Evolutionary conservation across 345 rosid species (phyloP), one percentile per base, ranked within the genome.

Genomic region (Trapa incisa): DNA sequence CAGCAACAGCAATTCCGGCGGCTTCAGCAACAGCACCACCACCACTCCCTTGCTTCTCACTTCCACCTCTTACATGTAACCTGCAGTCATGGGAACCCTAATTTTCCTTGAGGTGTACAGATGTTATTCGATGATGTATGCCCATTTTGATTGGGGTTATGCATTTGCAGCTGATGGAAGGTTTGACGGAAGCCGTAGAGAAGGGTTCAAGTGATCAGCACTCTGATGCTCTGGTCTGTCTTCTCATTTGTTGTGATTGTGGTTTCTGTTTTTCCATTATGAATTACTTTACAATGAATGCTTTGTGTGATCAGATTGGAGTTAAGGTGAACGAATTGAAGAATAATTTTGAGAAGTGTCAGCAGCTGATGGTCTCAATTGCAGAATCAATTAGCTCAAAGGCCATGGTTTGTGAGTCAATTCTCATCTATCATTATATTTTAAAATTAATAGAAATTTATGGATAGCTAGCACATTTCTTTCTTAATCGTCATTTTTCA

Each of bases 11-110:
- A 64, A n/a, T 71, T 36, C 4, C 81, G 65, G 33, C 84, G 75
- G 38, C 85, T 78, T 50, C 80, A 67, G 39, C 91, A 85, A 74
- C 77, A 69, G 13, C 88, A 80, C 6, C 92, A 82, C 9, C 96
- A 89, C 70, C 96, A 89, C 72, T 89, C 98, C 3, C 86, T 92
- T 33, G 96, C 98, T 35, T 92, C 98, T 47, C 96, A 86, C 70
- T 92, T 88, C 72, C 93, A 88, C 76, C 88, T 92, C 72, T 74
- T 80, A 65, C 88, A 79, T 32, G 96, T 92, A 14, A 52, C 47
- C 22, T 39, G 9, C 43, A 10, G 42, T 14, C 12, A 15, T 47
- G 47, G 15, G 3, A 69, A 60, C 33, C 72, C 45, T 3, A 35
- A 11, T 35, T 45, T 61, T 61, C 65, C 65, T 16, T 17, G 54